These are phyloP conservation scores for Aspergillus sp. DNA, from an alignment of 2,329 filamentous ascomycete genomes.

Conservation along the genomic window DNA sequence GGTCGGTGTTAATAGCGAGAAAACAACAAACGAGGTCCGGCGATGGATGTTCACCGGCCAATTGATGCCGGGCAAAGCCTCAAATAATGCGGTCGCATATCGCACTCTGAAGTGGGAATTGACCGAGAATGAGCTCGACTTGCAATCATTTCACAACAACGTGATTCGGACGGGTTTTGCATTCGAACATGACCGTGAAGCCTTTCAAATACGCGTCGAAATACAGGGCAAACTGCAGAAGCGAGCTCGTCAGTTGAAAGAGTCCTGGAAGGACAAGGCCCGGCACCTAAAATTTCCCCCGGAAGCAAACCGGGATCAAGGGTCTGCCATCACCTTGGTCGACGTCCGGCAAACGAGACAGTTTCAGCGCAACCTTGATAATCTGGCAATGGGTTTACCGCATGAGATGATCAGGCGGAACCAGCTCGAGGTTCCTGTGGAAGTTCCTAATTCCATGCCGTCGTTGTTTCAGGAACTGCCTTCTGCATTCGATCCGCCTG, in stretches of 20 bases:
- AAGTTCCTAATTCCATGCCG: constrained; percentile 4
- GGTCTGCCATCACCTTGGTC: constrained; percentile 1
- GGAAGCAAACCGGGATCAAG: background rate
- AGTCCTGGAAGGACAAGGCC: background rate
- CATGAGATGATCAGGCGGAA: constrained; percentile 4
- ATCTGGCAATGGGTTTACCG: constrained; percentile 2
- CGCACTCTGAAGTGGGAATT: constrained; percentile 24
- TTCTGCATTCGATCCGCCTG: too few relatives aligned
- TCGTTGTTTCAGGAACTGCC: constrained; percentile 2
- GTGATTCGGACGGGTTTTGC: constrained; percentile 24
- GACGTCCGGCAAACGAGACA: background rate
- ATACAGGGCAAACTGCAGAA: constrained; percentile 23
- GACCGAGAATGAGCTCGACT: constrained; percentile 22
- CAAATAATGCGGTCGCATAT: constrained; percentile 5
- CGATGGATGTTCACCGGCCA: constrained; percentile 10
- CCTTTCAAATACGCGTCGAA: constrained; percentile 25
- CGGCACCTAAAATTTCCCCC: constrained; percentile 1
- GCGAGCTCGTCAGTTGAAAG: constrained; percentile 1
- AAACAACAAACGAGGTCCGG: constrained; percentile 2
- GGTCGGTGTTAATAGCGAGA: constrained; percentile 7
- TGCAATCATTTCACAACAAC: constrained; percentile 18
- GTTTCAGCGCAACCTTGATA: background rate
- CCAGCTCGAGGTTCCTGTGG: constrained; percentile 1
- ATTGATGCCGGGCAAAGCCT: background rate
- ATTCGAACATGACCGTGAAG: constrained; percentile 22